Conservation (phyloP, 78 protist genomes). For the Tieghemostelium lacteum region DNA sequence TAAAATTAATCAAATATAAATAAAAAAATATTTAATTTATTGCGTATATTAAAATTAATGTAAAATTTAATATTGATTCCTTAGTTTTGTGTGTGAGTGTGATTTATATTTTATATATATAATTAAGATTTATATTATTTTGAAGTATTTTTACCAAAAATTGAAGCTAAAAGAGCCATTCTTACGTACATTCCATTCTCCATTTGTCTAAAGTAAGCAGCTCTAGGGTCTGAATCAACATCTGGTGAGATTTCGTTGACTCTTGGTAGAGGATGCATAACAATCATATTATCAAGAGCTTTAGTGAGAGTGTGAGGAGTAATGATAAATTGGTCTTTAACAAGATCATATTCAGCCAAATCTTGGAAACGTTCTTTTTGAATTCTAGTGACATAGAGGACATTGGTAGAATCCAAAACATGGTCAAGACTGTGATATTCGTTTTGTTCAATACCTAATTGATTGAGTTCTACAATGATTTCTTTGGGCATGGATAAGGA, state of each 20-base stretch:
- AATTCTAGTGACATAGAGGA: slow-evolving; percentile 94
- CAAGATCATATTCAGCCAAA: slow-evolving; percentile 71
- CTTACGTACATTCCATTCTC: slow-evolving; percentile 95
- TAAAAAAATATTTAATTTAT: too few relatives aligned
- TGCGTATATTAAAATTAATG: too few relatives aligned
- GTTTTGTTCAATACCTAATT: slow-evolving; percentile 50
- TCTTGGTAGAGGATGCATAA: slow-evolving; percentile 97
- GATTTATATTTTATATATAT: too few relatives aligned
- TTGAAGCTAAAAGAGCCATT: slow-evolving; percentile 92
- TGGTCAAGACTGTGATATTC: slow-evolving; percentile 20
- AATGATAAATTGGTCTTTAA: slow-evolving; percentile 34
- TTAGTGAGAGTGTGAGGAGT: slow-evolving; percentile 82
- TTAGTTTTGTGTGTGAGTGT: too few relatives aligned
- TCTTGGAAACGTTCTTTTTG: slow-evolving; percentile 93
- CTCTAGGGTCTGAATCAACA: slow-evolving; percentile 94
- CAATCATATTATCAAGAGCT: slow-evolving; percentile 87
- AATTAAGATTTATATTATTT: too few relatives aligned
- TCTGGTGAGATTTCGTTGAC: slow-evolving; percentile 89
- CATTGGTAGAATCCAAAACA: slow-evolving; percentile 84
- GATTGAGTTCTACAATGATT: slow-evolving; percentile 45
- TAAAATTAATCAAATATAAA: too few relatives aligned
- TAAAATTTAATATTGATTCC: neutral
- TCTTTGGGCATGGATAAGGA: slow-evolving; percentile 84
- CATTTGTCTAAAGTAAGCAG: slow-evolving; percentile 95
- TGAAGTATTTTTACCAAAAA: slow-evolving; percentile 66